A percentile compares a stretch with the other conserved stretches of the same genome.
These are phyloP conservation scores for Drechslerella dactyloides DNA, from an alignment of 2,329 filamentous ascomycete genomes.

Conservation along the genomic window DNA sequence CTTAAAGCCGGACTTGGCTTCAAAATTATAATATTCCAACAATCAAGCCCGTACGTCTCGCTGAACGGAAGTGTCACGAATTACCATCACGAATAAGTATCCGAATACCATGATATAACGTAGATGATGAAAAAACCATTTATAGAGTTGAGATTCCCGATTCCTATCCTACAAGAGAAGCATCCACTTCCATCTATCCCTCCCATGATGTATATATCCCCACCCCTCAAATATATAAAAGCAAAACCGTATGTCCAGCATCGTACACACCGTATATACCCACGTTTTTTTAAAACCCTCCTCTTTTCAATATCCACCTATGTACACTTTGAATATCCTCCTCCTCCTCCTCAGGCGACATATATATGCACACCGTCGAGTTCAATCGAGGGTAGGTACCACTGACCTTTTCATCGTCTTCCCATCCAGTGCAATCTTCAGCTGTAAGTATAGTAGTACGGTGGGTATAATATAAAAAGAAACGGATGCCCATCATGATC, in stretches of 20 bases:
- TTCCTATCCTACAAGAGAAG: conserved; percentile 43
- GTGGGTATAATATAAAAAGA: conserved; percentile 4
- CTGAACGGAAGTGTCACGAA: too few relatives aligned
- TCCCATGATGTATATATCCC: too few relatives aligned
- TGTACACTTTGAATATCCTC: not conserved
- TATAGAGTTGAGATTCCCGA: conserved; percentile 43
- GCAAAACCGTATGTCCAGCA: not conserved
- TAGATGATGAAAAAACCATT: not conserved
- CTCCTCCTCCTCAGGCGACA: not conserved
- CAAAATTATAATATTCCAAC: too few relatives aligned
- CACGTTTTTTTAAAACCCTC: not conserved
- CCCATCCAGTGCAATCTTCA: not conserved
- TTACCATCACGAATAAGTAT: too few relatives aligned
- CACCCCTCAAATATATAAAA: not conserved
- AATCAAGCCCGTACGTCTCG: too few relatives aligned
- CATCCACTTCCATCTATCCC: conserved; percentile 2
- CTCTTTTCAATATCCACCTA: conserved; percentile 16
- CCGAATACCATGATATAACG: not conserved
- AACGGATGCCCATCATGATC: too few relatives aligned
- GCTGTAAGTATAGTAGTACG: not conserved
- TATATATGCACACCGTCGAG: not conserved
- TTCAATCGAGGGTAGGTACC: too few relatives aligned
- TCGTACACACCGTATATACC: not conserved
- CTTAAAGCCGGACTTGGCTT: too few relatives aligned
- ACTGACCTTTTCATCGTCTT: not conserved